A percentile compares a stretch with the other conserved stretches of the same genome.
Evolutionary conservation across 352 stramenopile species (phyloP).

Genomic region (Salisapilia sapeloensis): DNA sequence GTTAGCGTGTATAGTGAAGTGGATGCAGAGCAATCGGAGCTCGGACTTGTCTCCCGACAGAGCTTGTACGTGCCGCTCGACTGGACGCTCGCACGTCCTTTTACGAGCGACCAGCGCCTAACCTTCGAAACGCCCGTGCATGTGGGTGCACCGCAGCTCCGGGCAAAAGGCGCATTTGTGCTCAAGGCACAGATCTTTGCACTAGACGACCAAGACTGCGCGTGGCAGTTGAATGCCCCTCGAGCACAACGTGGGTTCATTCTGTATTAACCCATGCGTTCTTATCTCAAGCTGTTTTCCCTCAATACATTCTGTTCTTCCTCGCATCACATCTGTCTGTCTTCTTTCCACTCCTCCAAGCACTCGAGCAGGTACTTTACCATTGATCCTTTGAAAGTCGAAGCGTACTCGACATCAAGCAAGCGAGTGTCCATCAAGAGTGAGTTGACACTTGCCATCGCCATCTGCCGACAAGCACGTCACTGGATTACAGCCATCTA

Average conservation of each 20-base stretch:
- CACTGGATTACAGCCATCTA: too few species aligned
- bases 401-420: too few species aligned
- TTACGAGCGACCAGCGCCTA: constrained; percentile 3
- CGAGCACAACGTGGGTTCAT: constrained; percentile 27
- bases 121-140: constrained; percentile 23
- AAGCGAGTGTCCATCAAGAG: too few species aligned
- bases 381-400: too few species aligned
- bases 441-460: too few species aligned
- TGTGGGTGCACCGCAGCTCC: constrained; percentile 13
- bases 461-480: too few species aligned
- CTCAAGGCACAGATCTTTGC: constrained; percentile 14
- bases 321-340: too few species aligned
- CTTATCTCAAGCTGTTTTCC: too few species aligned
- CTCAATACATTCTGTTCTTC: too few species aligned
- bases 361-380: too few species aligned
- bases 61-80: constrained; percentile 8
- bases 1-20: too few species aligned
- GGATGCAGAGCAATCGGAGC: neutral
- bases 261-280: constrained; percentile 31
- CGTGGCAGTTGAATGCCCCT: constrained; percentile 16
- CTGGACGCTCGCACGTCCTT: constrained; percentile 7
- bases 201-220: constrained; percentile 10
- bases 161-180: constrained; percentile 23
- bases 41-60: neutral
- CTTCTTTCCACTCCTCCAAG: too few species aligned